Evolutionary conservation across 2,329 filamentous ascomycete species (phyloP), one percentile per base, ranked within the genome.

Genomic region (Colletotrichum filicis): DNA sequence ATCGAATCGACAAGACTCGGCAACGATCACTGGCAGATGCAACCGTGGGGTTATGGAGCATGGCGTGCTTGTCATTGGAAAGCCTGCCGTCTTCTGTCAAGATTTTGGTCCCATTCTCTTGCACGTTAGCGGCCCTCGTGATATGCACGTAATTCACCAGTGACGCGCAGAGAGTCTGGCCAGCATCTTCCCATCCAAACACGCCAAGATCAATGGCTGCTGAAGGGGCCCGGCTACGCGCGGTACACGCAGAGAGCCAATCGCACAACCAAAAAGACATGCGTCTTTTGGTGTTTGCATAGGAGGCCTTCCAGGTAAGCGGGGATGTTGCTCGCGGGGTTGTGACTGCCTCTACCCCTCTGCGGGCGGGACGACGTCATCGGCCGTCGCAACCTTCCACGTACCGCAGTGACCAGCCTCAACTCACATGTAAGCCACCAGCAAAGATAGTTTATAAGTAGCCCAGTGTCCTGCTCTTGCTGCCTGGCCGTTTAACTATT

Each of bases 391-490:
- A 73, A 57, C 46, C 55, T 52, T 64, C 57, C 58, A 59, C 56
- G 32, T 53, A 57, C 67, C 66, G 53, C 32, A 52, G 46, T 32
- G 46, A 42, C 57, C 26, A 37, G 49, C 58, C 57, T 64, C 73
- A 49, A 74, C 68, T 71, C 69, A 72, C 69, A 71, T 75, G 60
- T 63, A 61, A 70, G 60, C 66, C 61, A 57, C 53, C 28, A 22
- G 52, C 55, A 46, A 35, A 61, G 66, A 56, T 42, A 61, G 55
- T 68, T 71, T 72, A 74, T 62, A 74, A 72, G 56, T 42, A 64
- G 68, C 16, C 35, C 71, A 26, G 59, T 8, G 1, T 52, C 68
- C 68, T 55, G 22, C 62, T 5, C 22, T 16, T 19, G 19, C 12
- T 30, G 26, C 9, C 14, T 1, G 1, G 1, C 11, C 0, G 11